Percentiles rank a stretch among this genome's conserved stretches.
Conservation (phyloP, 345 rosid species). For the Clarkia xantiana region DNA sequence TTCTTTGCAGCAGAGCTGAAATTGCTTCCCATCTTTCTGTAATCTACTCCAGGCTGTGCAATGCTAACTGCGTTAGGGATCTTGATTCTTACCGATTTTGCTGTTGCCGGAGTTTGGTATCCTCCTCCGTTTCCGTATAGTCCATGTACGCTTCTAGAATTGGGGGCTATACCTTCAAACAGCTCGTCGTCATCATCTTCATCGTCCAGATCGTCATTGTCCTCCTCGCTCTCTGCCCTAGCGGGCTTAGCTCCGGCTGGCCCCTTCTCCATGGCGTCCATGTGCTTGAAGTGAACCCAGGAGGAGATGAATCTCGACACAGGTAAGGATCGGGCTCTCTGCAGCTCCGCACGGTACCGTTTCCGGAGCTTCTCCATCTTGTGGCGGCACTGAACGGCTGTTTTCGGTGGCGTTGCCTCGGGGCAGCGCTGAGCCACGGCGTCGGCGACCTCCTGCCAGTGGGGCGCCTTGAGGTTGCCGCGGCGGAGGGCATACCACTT, state of each 20-base stretch:
- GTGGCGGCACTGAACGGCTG: slow-evolving; percentile 88
- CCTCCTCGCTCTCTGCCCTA: slow-evolving; percentile 19
- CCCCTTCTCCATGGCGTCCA: slow-evolving; percentile 86
- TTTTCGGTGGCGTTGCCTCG: slow-evolving; percentile 45
- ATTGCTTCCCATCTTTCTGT: slow-evolving; percentile 30
- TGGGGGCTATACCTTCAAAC: slow-evolving; percentile 27
- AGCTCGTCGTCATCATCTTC: slow-evolving; percentile 11
- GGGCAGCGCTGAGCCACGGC: slow-evolving; percentile 48
- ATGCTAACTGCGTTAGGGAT: slow-evolving; percentile 79
- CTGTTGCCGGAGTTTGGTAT: slow-evolving; percentile 25
- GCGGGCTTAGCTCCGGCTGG: slow-evolving; percentile 15
- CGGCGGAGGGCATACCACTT: slow-evolving; percentile 87
- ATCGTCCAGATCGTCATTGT: slow-evolving; percentile 23
- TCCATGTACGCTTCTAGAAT: slow-evolving; percentile 39
- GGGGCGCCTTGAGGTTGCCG: slow-evolving; percentile 77
- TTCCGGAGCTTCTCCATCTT: slow-evolving; percentile 98
- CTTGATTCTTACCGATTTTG: slow-evolving; percentile 31
- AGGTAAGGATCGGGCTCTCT: slow-evolving; percentile 78
- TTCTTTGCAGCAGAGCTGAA: slow-evolving; percentile 1
- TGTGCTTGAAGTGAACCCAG: slow-evolving; percentile 75
- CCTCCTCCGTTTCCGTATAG: slow-evolving; percentile 42
- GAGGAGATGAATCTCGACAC: slow-evolving; percentile 60
- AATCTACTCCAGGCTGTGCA: slow-evolving; percentile 46
- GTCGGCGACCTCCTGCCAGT: slow-evolving; percentile 94
- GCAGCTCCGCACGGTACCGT: slow-evolving; percentile 79